Conservation (phyloP, 169 alveolate genomes). For the Theileria orientalis region DNA sequence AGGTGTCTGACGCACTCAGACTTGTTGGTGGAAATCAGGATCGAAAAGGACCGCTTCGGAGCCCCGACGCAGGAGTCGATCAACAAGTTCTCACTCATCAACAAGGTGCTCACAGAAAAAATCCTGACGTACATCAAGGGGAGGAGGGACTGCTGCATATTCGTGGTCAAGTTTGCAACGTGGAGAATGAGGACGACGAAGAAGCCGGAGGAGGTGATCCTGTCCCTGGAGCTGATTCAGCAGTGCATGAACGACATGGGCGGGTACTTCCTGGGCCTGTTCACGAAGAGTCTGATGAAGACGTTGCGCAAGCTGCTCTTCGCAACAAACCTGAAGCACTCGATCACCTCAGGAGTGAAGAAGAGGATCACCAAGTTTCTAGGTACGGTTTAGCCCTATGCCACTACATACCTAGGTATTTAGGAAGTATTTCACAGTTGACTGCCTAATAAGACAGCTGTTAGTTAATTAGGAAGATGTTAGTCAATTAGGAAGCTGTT, state of each 20-base stretch:
- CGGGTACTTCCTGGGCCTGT: constrained; percentile 60
- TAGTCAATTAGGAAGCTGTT: too few species aligned
- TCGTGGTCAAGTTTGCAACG: constrained; percentile 63
- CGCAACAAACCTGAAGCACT: constrained; percentile 66
- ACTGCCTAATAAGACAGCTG: background rate
- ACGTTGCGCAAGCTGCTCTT: constrained; percentile 58
- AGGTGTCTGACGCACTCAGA: constrained; percentile 24
- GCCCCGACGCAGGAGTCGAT: constrained; percentile 51
- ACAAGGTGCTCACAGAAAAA: constrained; percentile 22
- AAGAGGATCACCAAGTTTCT: constrained; percentile 71
- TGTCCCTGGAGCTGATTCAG: constrained; percentile 68
- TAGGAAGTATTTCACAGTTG: background rate
- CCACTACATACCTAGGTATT: background rate
- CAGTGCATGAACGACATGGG: constrained; percentile 70
- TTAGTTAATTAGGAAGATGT: background rate
- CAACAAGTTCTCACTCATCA: constrained; percentile 34
- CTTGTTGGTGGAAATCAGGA: constrained; percentile 18
- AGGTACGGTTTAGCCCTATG: background rate
- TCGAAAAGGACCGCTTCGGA: constrained; percentile 58
- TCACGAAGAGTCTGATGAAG: constrained; percentile 73
- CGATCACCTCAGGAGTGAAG: constrained; percentile 70
- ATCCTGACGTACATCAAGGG: constrained; percentile 34
- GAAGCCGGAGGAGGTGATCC: constrained; percentile 75
- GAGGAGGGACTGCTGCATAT: constrained; percentile 57
- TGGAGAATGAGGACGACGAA: constrained; percentile 70